Evolutionary conservation across 176 grass and related monocot species (phyloP).

Genomic region (Areca catechu): DNA sequence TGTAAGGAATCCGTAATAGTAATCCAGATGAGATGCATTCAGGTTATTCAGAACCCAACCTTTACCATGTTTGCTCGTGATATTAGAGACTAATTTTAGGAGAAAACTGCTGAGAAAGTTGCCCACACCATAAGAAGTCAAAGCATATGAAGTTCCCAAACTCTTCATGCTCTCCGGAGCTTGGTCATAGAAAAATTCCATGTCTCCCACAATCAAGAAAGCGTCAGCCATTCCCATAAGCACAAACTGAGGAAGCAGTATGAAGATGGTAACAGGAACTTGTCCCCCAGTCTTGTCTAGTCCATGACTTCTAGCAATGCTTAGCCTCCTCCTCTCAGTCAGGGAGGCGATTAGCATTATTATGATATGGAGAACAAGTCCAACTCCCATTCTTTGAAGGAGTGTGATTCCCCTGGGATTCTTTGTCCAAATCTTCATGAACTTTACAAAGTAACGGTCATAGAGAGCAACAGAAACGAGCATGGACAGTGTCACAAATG

Average conservation of each 20-base stretch:
- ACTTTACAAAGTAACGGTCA: constrained; percentile 47
- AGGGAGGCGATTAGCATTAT: constrained; percentile 40
- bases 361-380: constrained; percentile 47
- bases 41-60: constrained; percentile 67
- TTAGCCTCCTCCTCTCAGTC: constrained; percentile 36
- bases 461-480: constrained; percentile 45
- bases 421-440: constrained; percentile 30
- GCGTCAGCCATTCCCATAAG: constrained; percentile 67
- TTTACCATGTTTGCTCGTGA: constrained; percentile 19
- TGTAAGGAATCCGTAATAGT: constrained; percentile 61
- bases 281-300: background rate
- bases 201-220: constrained; percentile 35
- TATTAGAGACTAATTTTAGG: constrained; percentile 32
- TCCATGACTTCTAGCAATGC: constrained; percentile 26
- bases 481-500: constrained; percentile 57
- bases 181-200: constrained; percentile 95
- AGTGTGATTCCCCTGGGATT: constrained; percentile 85
- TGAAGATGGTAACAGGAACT: constrained; percentile 52
- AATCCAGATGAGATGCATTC: constrained; percentile 64
- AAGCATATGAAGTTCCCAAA: constrained; percentile 52
- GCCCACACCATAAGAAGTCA: constrained; percentile 52
- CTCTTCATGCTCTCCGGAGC: constrained; percentile 88
- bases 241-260: constrained; percentile 75
- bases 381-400: constrained; percentile 51
- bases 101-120: constrained; percentile 65